Percentiles rank a stretch among this genome's conserved stretches.
Conservation (phyloP, 2,329 filamentous ascomycete genomes). For the Paramyrothecium sp. region DNA sequence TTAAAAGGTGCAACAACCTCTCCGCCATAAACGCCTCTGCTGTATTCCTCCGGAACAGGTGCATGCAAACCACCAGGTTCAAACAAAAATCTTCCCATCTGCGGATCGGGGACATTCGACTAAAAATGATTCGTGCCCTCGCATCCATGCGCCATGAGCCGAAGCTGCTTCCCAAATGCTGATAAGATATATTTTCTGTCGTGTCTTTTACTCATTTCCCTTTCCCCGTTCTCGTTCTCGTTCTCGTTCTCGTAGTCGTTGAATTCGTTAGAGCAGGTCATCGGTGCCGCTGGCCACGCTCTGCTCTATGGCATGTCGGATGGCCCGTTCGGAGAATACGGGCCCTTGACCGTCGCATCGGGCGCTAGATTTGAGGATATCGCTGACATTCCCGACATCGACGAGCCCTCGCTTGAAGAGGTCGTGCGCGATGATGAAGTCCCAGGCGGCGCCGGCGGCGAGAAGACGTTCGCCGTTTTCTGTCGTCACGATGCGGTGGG, state of each 20-base stretch:
- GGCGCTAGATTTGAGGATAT: conserved; percentile 70
- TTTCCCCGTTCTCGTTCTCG: neutral
- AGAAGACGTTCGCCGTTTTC: conserved; percentile 68
- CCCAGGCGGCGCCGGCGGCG: conserved; percentile 81
- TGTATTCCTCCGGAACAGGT: neutral
- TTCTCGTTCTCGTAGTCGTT: neutral
- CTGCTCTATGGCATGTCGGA: conserved; percentile 72
- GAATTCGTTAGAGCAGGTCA: conserved; percentile 55
- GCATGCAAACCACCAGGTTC: neutral
- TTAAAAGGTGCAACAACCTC: neutral
- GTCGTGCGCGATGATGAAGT: conserved; percentile 79
- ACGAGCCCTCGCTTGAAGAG: conserved; percentile 75
- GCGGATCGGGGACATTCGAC: neutral
- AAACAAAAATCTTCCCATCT: neutral
- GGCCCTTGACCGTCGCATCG: conserved; percentile 86
- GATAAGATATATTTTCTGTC: neutral
- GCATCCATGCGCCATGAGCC: neutral
- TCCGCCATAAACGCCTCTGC: neutral
- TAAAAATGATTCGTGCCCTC: neutral
- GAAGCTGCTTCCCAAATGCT: neutral
- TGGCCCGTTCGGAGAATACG: conserved; percentile 77
- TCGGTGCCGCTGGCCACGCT: conserved; percentile 77
- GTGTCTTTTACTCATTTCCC: neutral
- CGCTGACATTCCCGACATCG: conserved; percentile 78
- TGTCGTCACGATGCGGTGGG: conserved; percentile 67